A percentile compares a stretch with the other conserved stretches of the same genome.
Evolutionary conservation across 2,329 filamentous ascomycete genomes (phyloP).

Genomic region (Penicillium sp.): DNA sequence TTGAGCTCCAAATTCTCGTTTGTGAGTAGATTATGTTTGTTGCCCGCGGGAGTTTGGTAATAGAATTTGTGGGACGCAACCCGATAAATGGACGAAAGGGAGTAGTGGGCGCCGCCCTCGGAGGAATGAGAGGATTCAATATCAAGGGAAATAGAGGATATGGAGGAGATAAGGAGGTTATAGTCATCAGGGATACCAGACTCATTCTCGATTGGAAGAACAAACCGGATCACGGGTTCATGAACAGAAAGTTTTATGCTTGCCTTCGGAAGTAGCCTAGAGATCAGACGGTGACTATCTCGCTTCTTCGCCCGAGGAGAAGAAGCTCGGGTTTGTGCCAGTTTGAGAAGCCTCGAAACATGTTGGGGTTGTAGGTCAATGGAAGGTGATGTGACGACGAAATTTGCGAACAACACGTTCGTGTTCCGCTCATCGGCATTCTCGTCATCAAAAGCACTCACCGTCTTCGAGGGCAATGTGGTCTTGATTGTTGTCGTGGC

Average conservation of each 20-base stretch:
- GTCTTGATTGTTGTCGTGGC: conserved; percentile 93
- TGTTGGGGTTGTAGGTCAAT: conserved; percentile 90
- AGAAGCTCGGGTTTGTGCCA: conserved; percentile 60
- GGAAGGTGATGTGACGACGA: conserved; percentile 93
- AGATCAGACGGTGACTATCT: conserved; percentile 67
- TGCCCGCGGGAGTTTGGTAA: conserved; percentile 83
- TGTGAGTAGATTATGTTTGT: conserved; percentile 80
- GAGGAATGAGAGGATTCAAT: conserved; percentile 93
- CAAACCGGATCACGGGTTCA: conserved; percentile 88
- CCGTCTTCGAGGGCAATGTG: conserved; percentile 89
- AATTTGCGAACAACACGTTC: conserved; percentile 94
- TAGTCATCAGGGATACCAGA: conserved; percentile 70
- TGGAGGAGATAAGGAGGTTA: conserved; percentile 90
- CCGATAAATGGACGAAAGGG: conserved; percentile 75
- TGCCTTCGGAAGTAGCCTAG: conserved; percentile 87
- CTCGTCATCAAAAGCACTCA: conserved; percentile 69
- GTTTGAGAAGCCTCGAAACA: conserved; percentile 76
- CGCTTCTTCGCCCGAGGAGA: conserved; percentile 48
- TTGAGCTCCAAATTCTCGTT: conserved; percentile 88
- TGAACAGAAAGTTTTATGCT: conserved; percentile 95
- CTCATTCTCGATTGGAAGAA: conserved; percentile 72
- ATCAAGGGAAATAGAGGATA: conserved; percentile 89
- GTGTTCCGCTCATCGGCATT: conserved; percentile 84
- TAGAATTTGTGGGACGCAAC: conserved; percentile 86
- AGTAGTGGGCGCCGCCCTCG: conserved; percentile 81